Evolutionary conservation across 78 protist genomes (phyloP), one percentile per base, ranked within the genome.

Genomic region (Dictyostelium intermedium): DNA sequence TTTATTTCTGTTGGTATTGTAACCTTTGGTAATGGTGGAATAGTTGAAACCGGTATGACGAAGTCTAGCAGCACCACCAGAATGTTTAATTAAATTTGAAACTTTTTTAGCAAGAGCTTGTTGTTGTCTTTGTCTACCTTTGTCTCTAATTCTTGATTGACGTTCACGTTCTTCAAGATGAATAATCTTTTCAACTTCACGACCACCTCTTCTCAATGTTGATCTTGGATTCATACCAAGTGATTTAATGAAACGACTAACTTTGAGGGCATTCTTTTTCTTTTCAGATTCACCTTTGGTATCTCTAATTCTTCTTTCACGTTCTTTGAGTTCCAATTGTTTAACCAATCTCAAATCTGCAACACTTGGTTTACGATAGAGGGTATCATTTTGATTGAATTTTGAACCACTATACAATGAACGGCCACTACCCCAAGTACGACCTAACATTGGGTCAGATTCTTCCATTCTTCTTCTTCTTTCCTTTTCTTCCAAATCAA

Each of bases 391-490:
- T 20, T 66, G 56, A 11, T 11, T 7, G n/a, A 60, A 32, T 80
- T 81, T 89, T 2, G n/a, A 18, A 10, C 77, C 47, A 14, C 83
- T 83, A n/a, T 20, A 56, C 9, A 56, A 56, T 25, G 72, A 41
- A 7, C 80, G 27, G 6, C 94, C 63, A 37, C 34, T 37, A 72
- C 25, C 25, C 85, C 94, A 78, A 25, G 5, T 0, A 18, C 66
- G 43, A 37, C 66, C 81, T 30, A 76, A 37, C 32, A 39, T 61
- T 78, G 94, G 94, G 14, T 89, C 85, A 14, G 66, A 35, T 34
- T 89, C 94, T 35, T 89, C 85, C 87, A 89, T 89, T 89, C 94
- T 89, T 80, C 94, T 78, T 70, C 82, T 78, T 80, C 94, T 78
- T 69, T 89, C 94, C 25, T 47, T 30, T 43, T 89, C 94, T 66